Conservation (phyloP, 257 asterid genomes). For the Jasminum sambac region DNA sequence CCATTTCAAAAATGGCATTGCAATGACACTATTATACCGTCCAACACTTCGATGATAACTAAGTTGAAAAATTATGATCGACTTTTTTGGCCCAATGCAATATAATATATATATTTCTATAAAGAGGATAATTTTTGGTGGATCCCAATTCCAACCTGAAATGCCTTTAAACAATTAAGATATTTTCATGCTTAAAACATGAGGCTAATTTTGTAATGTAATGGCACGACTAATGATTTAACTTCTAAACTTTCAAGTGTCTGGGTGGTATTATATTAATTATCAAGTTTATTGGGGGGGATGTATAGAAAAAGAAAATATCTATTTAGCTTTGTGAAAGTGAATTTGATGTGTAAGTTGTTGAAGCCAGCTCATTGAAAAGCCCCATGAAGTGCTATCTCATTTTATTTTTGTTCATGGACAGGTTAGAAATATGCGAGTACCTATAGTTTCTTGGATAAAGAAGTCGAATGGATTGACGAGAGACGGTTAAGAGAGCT, state of each 20-base stretch:
- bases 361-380: slow-evolving; percentile 2
- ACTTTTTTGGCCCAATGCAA: background rate
- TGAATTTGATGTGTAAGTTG: background rate
- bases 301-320: background rate
- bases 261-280: background rate
- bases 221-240: background rate
- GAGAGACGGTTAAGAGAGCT: no score
- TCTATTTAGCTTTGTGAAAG: background rate
- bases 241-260: background rate
- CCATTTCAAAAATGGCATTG: background rate
- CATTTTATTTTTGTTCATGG: background rate
- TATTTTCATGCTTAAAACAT: background rate
- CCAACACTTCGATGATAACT: background rate
- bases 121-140: background rate
- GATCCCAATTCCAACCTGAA: background rate
- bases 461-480: no score
- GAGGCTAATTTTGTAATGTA: background rate
- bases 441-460: background rate
- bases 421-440: background rate
- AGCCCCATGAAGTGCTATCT: background rate
- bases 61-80: background rate
- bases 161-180: background rate
- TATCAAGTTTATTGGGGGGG: background rate
- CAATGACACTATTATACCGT: background rate
- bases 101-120: background rate